These are phyloP conservation scores for Omphalea diandra DNA, from an alignment of 441 rosid genomes.

Conservation along the genomic window DNA sequence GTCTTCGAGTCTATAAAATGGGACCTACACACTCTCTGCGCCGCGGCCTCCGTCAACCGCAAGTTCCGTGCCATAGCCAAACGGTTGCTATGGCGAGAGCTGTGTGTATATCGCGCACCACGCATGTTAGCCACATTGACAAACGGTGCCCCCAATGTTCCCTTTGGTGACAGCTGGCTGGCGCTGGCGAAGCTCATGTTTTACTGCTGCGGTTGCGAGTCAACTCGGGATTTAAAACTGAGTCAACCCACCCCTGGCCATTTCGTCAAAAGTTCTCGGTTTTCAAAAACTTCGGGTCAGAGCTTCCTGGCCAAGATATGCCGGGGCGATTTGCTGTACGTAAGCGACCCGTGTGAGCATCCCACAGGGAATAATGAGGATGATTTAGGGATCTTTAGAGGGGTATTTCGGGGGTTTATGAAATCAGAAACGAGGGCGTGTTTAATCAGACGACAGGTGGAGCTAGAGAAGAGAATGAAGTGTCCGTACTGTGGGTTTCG, in stretches of 20 bases:
- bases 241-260: conserved; percentile 48
- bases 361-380: conserved; percentile 44
- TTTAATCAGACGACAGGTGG: conserved; percentile 50
- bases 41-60: conserved; percentile 52
- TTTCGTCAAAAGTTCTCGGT: conserved; percentile 55
- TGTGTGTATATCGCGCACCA: conserved; percentile 67
- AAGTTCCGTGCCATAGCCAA: conserved; percentile 66
- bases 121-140: conserved; percentile 56
- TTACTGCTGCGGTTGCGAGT: conserved; percentile 68
- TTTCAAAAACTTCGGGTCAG: conserved; percentile 83
- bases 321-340: conserved; percentile 58
- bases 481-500: conserved; percentile 85
- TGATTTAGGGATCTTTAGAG: conserved; percentile 68
- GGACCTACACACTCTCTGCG: conserved; percentile 65
- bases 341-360: conserved; percentile 91
- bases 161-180: conserved; percentile 66
- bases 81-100: conserved; percentile 66
- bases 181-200: conserved; percentile 77
- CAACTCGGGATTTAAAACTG: conserved; percentile 44
- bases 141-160: conserved; percentile 31
- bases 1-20: conserved; percentile 63
- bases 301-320: conserved; percentile 59
- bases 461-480: conserved; percentile 51
- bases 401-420: conserved; percentile 71
- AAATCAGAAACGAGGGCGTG: conserved; percentile 64